These are phyloP conservation scores for Cerioporus squamosus DNA, from an alignment of 1,284 basidiomycete genomes.

Conservation along the genomic window DNA sequence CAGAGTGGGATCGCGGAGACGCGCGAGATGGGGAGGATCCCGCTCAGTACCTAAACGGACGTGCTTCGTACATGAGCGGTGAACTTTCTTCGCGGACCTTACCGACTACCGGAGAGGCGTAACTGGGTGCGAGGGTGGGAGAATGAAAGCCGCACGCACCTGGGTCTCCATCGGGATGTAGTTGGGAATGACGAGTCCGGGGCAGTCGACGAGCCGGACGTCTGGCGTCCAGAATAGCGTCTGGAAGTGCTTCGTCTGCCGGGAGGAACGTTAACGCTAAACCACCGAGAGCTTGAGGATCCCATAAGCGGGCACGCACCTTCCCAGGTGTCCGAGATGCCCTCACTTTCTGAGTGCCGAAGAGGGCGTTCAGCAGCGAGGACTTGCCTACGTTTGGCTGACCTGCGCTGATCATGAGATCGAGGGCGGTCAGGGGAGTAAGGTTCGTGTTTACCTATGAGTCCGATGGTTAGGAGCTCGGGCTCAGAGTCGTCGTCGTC, in stretches of 20 bases:
- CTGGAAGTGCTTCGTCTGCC: constrained; percentile 91
- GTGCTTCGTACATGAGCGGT: constrained; percentile 1
- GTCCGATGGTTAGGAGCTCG: constrained; percentile 78
- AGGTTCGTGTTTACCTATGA: constrained; percentile 62
- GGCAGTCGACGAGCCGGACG: constrained; percentile 85
- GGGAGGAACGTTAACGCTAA: background rate
- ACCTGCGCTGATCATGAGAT: constrained; percentile 45
- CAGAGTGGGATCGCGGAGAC: constrained; percentile 83
- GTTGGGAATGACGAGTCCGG: constrained; percentile 84
- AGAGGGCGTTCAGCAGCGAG: constrained; percentile 87
- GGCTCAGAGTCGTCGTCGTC: constrained; percentile 41
- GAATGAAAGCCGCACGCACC: constrained; percentile 48
- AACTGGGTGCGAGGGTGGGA: background rate
- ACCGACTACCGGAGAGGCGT: background rate
- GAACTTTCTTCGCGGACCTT: background rate
- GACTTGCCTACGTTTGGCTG: constrained; percentile 97
- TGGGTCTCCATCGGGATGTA: constrained; percentile 82
- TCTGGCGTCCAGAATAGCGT: constrained; percentile 87
- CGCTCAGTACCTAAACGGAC: constrained; percentile 66
- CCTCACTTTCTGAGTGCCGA: constrained; percentile 81
- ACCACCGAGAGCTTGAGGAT: background rate
- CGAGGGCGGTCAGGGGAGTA: background rate
- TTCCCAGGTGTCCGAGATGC: constrained; percentile 93
- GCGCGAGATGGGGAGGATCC: constrained; percentile 87
- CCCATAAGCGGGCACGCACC: constrained; percentile 41